phyloP scores from a whole-genome alignment of 2,329 filamentous ascomycete genomes.

The Diatrype stigma region DNA sequence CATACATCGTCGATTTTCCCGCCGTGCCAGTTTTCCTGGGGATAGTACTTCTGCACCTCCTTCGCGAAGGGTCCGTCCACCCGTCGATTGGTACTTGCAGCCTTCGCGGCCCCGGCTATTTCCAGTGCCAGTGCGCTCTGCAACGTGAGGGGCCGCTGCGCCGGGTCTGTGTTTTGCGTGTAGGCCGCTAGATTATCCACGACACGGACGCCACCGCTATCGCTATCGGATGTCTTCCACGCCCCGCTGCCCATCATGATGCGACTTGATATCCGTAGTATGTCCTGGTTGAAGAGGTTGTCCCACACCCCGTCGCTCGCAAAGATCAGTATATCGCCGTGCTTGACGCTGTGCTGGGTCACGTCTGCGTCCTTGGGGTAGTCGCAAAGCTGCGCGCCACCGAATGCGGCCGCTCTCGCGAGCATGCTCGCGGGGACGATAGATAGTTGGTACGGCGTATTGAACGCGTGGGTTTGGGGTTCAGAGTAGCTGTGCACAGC shows the following conservation, averaged over 20 bases:
- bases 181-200: slow-evolving; percentile 54
- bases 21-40: slow-evolving; percentile 80
- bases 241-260: slow-evolving; percentile 71
- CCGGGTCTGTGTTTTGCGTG: slow-evolving; percentile 31
- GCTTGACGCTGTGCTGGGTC: slow-evolving; percentile 69
- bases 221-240: slow-evolving; percentile 63
- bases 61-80: slow-evolving; percentile 91
- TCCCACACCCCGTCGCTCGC: slow-evolving; percentile 96
- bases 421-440: slow-evolving; percentile 78
- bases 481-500: slow-evolving; percentile 79
- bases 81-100: slow-evolving; percentile 75
- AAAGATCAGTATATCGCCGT: slow-evolving; percentile 91
- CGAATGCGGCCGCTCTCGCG: slow-evolving; percentile 77
- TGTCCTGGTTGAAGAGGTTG: slow-evolving; percentile 88
- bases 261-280: slow-evolving; percentile 72
- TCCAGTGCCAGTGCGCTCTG: slow-evolving; percentile 76
- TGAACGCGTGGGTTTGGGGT: slow-evolving; percentile 94
- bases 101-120: slow-evolving; percentile 78
- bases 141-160: slow-evolving; percentile 46
- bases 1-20: slow-evolving; percentile 97
- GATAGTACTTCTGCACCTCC: slow-evolving; percentile 84
- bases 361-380: slow-evolving; percentile 79
- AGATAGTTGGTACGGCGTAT: slow-evolving; percentile 92
- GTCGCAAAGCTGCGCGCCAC: slow-evolving; percentile 76
- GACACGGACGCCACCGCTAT: slow-evolving; percentile 61